Base-by-base conservation (phyloP, 495 filamentous ascomycete species). In the Xylaria sp. region DNA sequence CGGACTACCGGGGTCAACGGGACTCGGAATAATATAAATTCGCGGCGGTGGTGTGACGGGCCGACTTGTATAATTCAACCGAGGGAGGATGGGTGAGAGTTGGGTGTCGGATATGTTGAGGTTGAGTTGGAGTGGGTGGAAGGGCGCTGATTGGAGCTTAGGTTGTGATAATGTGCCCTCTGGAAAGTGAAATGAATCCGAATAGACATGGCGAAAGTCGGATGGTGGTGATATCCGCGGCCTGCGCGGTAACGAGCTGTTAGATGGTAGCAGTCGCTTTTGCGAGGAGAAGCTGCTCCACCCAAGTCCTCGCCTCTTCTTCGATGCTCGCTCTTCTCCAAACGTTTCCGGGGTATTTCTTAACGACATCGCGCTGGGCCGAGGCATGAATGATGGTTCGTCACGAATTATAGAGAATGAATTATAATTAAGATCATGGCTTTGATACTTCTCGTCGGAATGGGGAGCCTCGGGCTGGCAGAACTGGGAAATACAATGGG, bases 41-140 rank as follows among this genome's bases (percentile, higher is more conserved):
- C 79, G 82, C 5, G 80, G 82, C 37, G 82, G 86, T 15, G 81
- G 82, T 8, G 83, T 81, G 41, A 78, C 70, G 37, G 73, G 72
- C 4, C 82, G 76, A 33, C 48, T 66, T 52, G 78, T 72, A 63
- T 75, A 72, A 43, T 81, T 74, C 63, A 90, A 80, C 67, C 86
- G 80, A 35, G 88, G 87, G 5, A 91, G 72, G 24, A 88, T 81
- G 12, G 89, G 87, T 17, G 93, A 93, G 12, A 97, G 83, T 55
- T 85, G 86, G 75, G 90, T 88, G 35, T 89, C 85, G 33, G 89
- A 87, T 67, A 85, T 77, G 76, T 92, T 90, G 69, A 97, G 92
- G 80, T 88, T 93, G 61, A 97, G 84, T 80, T 95, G 88, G 46
- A 96, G 83, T 14, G 92, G 92, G 44, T 87, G 86, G 79, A 93